These are phyloP conservation scores for Carex arenaria DNA, from an alignment of 202 grass and related monocot species.

Conservation along the genomic window DNA sequence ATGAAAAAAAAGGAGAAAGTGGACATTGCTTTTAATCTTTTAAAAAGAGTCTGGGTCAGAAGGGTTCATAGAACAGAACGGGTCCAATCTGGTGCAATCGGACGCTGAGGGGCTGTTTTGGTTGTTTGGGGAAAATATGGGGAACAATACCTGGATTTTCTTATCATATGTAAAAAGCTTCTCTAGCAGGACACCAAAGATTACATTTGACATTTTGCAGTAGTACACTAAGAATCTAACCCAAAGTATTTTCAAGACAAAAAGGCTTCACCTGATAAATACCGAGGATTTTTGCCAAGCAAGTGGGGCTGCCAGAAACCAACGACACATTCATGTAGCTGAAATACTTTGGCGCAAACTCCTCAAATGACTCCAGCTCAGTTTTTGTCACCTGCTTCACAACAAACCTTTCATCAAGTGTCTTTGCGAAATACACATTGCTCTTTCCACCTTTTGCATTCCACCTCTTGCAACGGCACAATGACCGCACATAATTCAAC, in stretches of 20 bases:
- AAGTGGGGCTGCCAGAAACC: conserved; percentile 58
- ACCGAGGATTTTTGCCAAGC: conserved; percentile 82
- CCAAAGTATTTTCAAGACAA: not conserved
- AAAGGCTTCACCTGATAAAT: conserved; percentile 72
- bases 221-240: not conserved
- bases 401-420: conserved; percentile 82
- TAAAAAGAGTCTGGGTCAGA: not conserved
- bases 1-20: not conserved
- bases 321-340: conserved; percentile 54
- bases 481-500: conserved; percentile 66
- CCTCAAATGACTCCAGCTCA: conserved; percentile 86
- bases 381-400: conserved; percentile 91
- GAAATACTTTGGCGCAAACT: conserved; percentile 76
- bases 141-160: not conserved
- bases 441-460: conserved; percentile 92
- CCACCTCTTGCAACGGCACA: conserved; percentile 89
- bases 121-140: not conserved
- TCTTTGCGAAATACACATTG: conserved; percentile 94
- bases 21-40: not conserved
- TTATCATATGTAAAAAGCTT: not conserved
- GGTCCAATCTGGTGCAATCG: not conserved
- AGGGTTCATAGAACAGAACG: not conserved
- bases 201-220: conserved; percentile 6
- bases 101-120: not conserved
- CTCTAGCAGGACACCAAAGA: not conserved